A percentile compares a stretch with the other conserved stretches of the same genome.
These are phyloP conservation scores for Neurospora pannonica DNA, from an alignment of 495 filamentous ascomycete genomes.

Conservation along the genomic window DNA sequence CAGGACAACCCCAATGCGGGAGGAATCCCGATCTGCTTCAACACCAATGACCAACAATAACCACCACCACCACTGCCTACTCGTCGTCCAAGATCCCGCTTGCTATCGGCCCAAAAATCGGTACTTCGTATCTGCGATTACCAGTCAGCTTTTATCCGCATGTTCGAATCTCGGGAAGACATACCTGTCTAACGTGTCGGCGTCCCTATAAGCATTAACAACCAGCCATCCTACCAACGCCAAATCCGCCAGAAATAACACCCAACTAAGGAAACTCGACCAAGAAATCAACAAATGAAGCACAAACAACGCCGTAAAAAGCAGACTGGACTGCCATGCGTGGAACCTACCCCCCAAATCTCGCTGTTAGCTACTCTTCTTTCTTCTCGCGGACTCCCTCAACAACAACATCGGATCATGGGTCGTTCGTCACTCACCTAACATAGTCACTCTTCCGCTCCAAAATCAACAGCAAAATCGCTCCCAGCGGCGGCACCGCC, in stretches of 20 bases:
- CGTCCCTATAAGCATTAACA: slow-evolving; percentile 74
- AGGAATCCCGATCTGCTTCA: not conserved
- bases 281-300: slow-evolving; percentile 79
- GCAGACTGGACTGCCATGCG: slow-evolving; percentile 85
- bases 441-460: slow-evolving; percentile 97
- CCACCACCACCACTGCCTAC: slow-evolving; percentile 27
- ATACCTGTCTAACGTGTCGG: slow-evolving; percentile 80
- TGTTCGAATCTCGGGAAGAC: not conserved
- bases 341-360: slow-evolving; percentile 64
- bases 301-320: slow-evolving; percentile 79
- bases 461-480: slow-evolving; percentile 70
- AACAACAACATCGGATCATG: not conserved
- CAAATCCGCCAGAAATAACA: slow-evolving; percentile 68
- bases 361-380: too few species aligned
- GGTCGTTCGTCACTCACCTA: slow-evolving; percentile 47
- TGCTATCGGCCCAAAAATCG: slow-evolving; percentile 73
- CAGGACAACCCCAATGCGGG: not conserved
- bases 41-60: not conserved
- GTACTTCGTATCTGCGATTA: slow-evolving; percentile 62
- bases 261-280: slow-evolving; percentile 74
- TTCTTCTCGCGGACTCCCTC: too few species aligned
- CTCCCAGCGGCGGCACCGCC: slow-evolving; percentile 75
- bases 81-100: slow-evolving; percentile 91
- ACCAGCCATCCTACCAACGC: slow-evolving; percentile 68
- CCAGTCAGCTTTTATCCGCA: not conserved